Evolutionary conservation across 2,329 filamentous ascomycete genomes (phyloP).

Genomic region (Cladophialophora exuberans): DNA sequence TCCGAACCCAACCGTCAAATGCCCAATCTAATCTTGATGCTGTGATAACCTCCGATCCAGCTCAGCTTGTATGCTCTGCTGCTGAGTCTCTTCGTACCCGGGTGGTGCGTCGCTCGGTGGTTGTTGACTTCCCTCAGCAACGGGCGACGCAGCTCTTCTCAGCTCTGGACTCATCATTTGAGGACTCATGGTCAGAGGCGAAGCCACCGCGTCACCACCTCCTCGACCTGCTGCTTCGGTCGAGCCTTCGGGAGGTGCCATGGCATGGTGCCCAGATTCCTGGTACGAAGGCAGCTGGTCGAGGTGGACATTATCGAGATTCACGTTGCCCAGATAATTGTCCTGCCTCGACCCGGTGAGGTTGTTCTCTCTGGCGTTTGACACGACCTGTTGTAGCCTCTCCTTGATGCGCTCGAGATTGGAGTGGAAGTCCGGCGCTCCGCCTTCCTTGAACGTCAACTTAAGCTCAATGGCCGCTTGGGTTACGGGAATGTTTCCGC

Average conservation of each 20-base stretch:
- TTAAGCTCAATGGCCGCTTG: conserved; percentile 77
- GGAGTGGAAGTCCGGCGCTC: conserved; percentile 87
- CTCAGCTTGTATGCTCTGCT: conserved; percentile 74
- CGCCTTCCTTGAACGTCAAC: conserved; percentile 90
- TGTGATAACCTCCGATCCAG: conserved; percentile 60
- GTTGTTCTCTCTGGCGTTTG: conserved; percentile 70
- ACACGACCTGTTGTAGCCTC: conserved; percentile 76
- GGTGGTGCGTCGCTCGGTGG: conserved; percentile 78
- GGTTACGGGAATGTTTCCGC: conserved; percentile 77
- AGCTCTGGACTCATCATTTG: background rate
- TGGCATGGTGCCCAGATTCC: conserved; percentile 52
- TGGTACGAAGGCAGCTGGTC: conserved; percentile 91
- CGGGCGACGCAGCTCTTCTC: conserved; percentile 7
- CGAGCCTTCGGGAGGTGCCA: too few relatives aligned
- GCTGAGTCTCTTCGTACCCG: conserved; percentile 88
- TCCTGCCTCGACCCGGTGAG: conserved; percentile 30
- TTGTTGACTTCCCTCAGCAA: conserved; percentile 36
- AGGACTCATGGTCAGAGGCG: conserved; percentile 16
- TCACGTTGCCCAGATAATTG: conserved; percentile 51
- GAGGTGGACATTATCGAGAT: conserved; percentile 70
- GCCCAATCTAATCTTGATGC: conserved; percentile 12
- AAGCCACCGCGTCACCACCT: conserved; percentile 25
- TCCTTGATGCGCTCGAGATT: conserved; percentile 85
- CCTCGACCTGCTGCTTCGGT: conserved; percentile 16
- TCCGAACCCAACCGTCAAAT: too few relatives aligned